Conservation (phyloP, 805 yeast genomes). For the Candida ovalis region DNA sequence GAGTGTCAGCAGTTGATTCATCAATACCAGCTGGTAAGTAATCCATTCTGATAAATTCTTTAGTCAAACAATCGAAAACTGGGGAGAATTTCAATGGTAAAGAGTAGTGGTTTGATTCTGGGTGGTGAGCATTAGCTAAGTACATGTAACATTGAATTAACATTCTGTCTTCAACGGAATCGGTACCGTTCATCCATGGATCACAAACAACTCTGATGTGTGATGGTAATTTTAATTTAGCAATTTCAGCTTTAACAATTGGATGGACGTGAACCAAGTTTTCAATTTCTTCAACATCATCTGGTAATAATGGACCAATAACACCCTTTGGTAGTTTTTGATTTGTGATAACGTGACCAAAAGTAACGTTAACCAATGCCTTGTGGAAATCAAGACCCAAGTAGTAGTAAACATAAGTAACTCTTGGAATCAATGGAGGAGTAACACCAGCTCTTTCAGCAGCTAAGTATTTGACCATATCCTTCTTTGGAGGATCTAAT, state of each 20-base stretch:
- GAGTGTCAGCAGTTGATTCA: constrained; percentile 49
- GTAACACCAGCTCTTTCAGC: constrained; percentile 56
- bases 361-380: constrained; percentile 64
- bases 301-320: constrained; percentile 70
- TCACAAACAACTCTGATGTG: constrained; percentile 54
- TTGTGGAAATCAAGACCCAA: constrained; percentile 54
- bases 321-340: constrained; percentile 54
- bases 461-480: constrained; percentile 61
- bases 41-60: constrained; percentile 66
- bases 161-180: constrained; percentile 54
- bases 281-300: constrained; percentile 56
- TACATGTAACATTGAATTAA: constrained; percentile 74
- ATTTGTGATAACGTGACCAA: constrained; percentile 58
- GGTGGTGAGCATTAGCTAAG: constrained; percentile 59
- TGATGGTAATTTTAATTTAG: constrained; percentile 60
- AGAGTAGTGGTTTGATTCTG: constrained; percentile 73
- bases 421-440: constrained; percentile 62
- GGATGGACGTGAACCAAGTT: constrained; percentile 50
- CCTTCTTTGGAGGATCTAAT: constrained; percentile 75
- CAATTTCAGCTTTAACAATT: constrained; percentile 56
- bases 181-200: constrained; percentile 87
- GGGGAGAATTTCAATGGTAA: constrained; percentile 72
- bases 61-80: constrained; percentile 59
- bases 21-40: constrained; percentile 71
- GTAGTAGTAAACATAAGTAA: constrained; percentile 66